Base-by-base conservation (phyloP, 75 land plant species). In the Selaginella moellendorffii region DNA sequence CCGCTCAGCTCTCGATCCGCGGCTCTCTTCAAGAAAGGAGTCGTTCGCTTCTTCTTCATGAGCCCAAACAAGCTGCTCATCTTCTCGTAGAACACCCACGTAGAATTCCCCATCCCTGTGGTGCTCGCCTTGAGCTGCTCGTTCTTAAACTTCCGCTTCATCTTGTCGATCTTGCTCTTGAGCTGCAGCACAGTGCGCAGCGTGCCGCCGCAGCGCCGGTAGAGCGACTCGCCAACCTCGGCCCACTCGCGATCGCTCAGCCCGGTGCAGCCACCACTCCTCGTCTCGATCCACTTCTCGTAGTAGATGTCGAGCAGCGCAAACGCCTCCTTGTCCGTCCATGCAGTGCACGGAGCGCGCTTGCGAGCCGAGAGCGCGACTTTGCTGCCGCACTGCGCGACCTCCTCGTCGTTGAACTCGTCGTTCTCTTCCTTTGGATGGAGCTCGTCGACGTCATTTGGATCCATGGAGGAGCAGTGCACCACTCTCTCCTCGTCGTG, bases 141-240 rank as follows among this genome's bases (percentile, higher is more conserved):
- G 19, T 56, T 56, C n/a, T 56, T 56, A n/a, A 56, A 56, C 24
- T 56, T 56, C n/a, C 59, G 21, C 24, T 56, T 56, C 59, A 56
- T 56, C 59, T 56, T 56, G 59, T 56, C 59, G 8, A 56, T 56
- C 59, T 56, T 56, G 24, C 59, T 56, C 24, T 56, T 56, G 17
- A 56, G n/a, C 59, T 56, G 59, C 21, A 56, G n/a, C 9, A 56
- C 59, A 8, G 59, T 56, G 17, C 59, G 5, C 21, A 8, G 59
- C 24, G n/a, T 56, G 59, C 59, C 59, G 2, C 59, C 59, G n/a
- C 59, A 56, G 8, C 59, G 8, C 21, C 59, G 5, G 59, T 56
- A 56, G 21, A 56, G 24, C 2, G 59, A 56, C 21, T 56, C 59
- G 9, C 59, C 59, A 8, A 56, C 59, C 21, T 56, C 59, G 2